These are phyloP conservation scores for Clitopilus passeckerianus DNA, from an alignment of 768 basidiomycete species.

Conservation along the genomic window DNA sequence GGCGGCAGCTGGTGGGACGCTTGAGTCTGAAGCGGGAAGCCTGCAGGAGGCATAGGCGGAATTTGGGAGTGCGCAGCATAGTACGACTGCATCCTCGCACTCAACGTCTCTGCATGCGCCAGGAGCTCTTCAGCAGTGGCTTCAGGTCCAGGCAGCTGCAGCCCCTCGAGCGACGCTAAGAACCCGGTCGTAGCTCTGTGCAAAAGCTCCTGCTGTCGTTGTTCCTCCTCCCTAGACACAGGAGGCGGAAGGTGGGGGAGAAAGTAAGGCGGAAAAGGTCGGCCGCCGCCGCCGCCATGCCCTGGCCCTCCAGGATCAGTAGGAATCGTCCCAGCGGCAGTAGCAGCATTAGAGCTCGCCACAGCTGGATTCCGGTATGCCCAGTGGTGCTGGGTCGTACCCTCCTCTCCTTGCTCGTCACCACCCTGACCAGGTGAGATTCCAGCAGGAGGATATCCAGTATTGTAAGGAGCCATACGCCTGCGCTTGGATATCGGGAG, in stretches of 20 bases:
- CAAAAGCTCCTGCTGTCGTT: not conserved
- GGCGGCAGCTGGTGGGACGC: not conserved
- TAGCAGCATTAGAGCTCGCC: no score
- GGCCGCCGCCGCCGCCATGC: no score
- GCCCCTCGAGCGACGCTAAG: constrained; percentile 6
- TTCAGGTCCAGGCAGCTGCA: constrained; percentile 34
- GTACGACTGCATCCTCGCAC: constrained; percentile 43
- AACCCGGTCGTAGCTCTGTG: not conserved
- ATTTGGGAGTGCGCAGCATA: not conserved
- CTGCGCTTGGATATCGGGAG: constrained; percentile 61
- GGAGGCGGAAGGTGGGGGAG: not conserved
- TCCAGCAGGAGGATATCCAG: not conserved
- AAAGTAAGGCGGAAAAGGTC: not conserved
- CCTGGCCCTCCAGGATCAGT: no score
- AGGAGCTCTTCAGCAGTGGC: constrained; percentile 54
- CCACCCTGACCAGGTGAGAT: constrained; percentile 1
- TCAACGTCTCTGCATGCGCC: constrained; percentile 50
- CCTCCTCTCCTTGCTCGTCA: no score
- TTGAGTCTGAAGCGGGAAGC: no score
- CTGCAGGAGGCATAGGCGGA: no score
- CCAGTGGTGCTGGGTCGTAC: no score
- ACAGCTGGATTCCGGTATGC: no score
- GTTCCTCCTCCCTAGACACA: not conserved
- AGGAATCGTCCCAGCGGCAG: no score
- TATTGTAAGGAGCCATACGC: constrained; percentile 36